Evolutionary conservation across 768 basidiomycete species (phyloP).

Genomic region (Mycena latifolia): DNA sequence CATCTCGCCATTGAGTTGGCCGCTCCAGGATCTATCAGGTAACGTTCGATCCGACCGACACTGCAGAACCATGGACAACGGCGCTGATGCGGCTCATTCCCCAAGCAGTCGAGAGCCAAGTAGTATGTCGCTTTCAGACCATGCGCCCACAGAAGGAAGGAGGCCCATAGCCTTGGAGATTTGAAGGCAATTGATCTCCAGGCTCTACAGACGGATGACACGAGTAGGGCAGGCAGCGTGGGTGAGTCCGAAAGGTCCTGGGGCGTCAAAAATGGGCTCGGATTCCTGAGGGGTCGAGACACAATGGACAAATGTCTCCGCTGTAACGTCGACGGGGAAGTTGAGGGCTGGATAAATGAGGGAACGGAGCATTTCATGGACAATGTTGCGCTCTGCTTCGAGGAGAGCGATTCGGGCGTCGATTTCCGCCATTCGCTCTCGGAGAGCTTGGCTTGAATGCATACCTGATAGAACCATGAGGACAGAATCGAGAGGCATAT

Average conservation of each 20-base stretch:
- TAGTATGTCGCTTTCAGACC: background rate
- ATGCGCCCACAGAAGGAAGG: background rate
- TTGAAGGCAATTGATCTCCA: slow-evolving; percentile 10
- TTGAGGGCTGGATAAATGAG: slow-evolving; percentile 4
- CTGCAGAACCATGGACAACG: slow-evolving; percentile 3
- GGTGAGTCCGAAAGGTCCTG: background rate
- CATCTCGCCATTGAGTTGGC: slow-evolving; percentile 6
- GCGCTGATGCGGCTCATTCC: background rate
- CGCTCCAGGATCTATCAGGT: background rate
- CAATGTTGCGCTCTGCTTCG: slow-evolving; percentile 3
- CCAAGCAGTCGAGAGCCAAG: background rate
- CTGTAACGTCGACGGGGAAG: background rate
- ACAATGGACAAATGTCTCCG: slow-evolving; percentile 3
- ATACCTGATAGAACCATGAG: too few species aligned
- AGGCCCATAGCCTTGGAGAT: slow-evolving; percentile 9
- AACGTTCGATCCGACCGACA: too few species aligned
- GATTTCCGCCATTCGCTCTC: slow-evolving; percentile 12
- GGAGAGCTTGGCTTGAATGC: background rate
- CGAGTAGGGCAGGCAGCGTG: too few species aligned
- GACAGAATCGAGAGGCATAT: too few species aligned
- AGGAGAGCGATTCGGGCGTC: slow-evolving; percentile 6
- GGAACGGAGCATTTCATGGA: background rate
- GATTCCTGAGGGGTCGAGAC: background rate
- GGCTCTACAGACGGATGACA: slow-evolving; percentile 2
- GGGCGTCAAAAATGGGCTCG: background rate